Base-by-base conservation (phyloP, 202 grass and related monocot genomes). In the Setaria viridis region DNA sequence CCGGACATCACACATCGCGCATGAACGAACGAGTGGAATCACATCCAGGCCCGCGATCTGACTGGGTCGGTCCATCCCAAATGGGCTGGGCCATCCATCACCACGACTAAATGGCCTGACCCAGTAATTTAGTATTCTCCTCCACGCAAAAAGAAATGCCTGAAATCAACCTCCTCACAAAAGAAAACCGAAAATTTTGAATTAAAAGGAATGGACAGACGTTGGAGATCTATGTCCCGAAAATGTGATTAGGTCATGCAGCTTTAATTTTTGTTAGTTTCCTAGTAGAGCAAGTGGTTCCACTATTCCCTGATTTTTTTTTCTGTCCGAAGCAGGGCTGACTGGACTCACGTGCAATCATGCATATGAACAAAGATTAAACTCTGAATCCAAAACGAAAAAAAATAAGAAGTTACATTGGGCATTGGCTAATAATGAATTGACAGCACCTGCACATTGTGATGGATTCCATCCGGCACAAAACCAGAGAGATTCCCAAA, bases 401-500 rank as follows among this genome's bases (percentile, higher is more conserved):
- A 29, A 19, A 59, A 13, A 8, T 4, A 11, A 56, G 12, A 17
- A 4, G 9, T 11, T 17, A 16, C 47, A 33, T 47, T 15, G 46
- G 12, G 13, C 25, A 67, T 5, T 56, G 32, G 16, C 4, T 56
- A 39, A 73, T 33, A 75, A 20, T 55, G 12, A 74, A 56, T 6
- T 72, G 29, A 51, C 12, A 37, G 2, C 42, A 74, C 7, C 45
- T 45, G 48, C 46, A 13, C 13, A 50, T 62, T 21, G 58, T 68
- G 62, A 34, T 68, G 7, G 35, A 68, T 13, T 78, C 75, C 37
- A 62, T 58, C 3, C n/a, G 14, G 57, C 56, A 73, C 70, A 12
- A 59, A 35, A 73, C 21, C 11, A 67, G 63, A 70, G 39, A 86
- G 77, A 87, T 81, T 80, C 85, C 78, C 58, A 56, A 33, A 87